Conservation (phyloP, 2,329 filamentous ascomycete genomes). For the Chaetomium olivaceum region DNA sequence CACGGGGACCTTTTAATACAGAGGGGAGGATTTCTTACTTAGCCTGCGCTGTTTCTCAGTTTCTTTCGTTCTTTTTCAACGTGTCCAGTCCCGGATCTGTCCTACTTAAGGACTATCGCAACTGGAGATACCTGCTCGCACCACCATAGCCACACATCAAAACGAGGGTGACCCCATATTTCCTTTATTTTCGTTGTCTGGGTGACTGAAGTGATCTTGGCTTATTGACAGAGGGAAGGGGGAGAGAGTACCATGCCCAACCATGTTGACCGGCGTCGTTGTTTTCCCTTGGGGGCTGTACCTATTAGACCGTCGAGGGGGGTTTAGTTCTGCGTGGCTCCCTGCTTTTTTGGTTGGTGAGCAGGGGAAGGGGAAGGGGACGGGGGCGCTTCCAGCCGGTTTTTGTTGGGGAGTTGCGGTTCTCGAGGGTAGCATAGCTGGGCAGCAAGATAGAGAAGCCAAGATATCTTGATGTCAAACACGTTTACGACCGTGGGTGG, state of each 20-base stretch:
- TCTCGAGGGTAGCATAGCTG: neutral
- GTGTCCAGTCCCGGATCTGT: neutral
- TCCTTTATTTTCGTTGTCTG: neutral
- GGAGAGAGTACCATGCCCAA: neutral
- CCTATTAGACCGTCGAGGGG: slow-evolving; percentile 6
- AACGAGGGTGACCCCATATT: slow-evolving; percentile 1
- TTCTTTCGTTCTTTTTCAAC: neutral
- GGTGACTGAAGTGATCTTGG: slow-evolving; percentile 2
- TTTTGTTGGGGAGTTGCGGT: slow-evolving; percentile 10
- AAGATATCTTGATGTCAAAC: neutral
- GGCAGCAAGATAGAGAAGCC: slow-evolving; percentile 2
- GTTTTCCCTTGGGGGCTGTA: slow-evolving; percentile 5
- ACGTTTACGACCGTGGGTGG: neutral
- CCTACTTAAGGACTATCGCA: neutral
- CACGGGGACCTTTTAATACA: slow-evolving; percentile 17
- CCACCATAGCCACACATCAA: neutral
- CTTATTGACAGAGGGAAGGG: neutral
- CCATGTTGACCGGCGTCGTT: neutral
- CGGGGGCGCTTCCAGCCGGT: slow-evolving; percentile 10
- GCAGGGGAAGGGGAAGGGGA: neutral
- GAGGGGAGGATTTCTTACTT: slow-evolving; percentile 11
- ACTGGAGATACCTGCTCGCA: slow-evolving; percentile 4
- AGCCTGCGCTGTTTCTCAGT: slow-evolving; percentile 1
- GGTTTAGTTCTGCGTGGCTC: slow-evolving; percentile 7
- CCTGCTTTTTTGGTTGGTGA: slow-evolving; percentile 7